Conservation (phyloP, 1,284 basidiomycete species). For the Salmacisia buchloeana region DNA sequence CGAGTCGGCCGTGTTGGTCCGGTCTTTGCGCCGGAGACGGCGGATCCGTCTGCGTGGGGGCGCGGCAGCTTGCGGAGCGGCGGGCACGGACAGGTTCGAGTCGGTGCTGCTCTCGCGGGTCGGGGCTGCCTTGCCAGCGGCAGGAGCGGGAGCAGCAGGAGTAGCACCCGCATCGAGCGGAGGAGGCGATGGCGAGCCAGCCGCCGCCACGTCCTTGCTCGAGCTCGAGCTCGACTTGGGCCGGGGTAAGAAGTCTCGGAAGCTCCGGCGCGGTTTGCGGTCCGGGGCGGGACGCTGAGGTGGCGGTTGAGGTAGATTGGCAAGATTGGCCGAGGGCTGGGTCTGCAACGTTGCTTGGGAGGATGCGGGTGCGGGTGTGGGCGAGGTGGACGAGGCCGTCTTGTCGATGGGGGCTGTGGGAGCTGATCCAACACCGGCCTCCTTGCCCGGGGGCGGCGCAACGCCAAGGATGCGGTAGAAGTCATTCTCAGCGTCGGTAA, state of each 20-base stretch:
- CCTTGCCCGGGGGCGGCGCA: not conserved
- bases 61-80: too few species aligned
- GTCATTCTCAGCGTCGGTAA: not conserved
- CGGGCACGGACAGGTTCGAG: not conserved
- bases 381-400: not conserved
- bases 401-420: too few species aligned
- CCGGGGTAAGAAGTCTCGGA: not conserved
- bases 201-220: too few species aligned
- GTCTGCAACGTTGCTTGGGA: too few species aligned
- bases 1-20: too few species aligned
- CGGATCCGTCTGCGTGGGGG: too few species aligned
- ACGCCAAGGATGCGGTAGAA: constrained; percentile 14
- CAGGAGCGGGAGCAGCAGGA: constrained; percentile 1
- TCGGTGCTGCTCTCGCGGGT: not conserved
- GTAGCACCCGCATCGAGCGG: constrained; percentile 4
- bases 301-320: too few species aligned
- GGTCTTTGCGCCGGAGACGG: too few species aligned
- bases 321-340: too few species aligned
- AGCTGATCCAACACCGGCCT: too few species aligned
- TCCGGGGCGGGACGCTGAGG: not conserved
- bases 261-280: not conserved
- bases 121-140: not conserved
- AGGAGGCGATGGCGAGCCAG: too few species aligned
- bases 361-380: not conserved
- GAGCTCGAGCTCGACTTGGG: not conserved